Evolutionary conservation across 805 yeast genomes (phyloP).

Genomic region (Metschnikowia lunata): DNA sequence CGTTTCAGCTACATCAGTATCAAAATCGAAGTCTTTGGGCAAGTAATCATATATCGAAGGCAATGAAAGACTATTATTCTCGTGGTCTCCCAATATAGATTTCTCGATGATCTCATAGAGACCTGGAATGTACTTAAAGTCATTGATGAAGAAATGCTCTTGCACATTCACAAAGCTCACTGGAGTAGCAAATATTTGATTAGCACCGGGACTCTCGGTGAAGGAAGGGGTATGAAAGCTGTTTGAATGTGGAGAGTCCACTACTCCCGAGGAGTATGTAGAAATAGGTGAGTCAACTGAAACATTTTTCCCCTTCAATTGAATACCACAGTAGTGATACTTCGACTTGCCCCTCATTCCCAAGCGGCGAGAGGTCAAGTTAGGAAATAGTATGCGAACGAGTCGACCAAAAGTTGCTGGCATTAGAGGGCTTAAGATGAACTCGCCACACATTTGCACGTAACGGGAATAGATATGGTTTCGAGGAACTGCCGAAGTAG

Average conservation of each 20-base stretch:
- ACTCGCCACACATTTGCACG: constrained; percentile 35
- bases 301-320: constrained; percentile 22
- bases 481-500: constrained; percentile 41
- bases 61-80: constrained; percentile 19
- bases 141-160: constrained; percentile 14
- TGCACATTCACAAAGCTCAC: constrained; percentile 17
- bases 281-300: constrained; percentile 19
- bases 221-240: constrained; percentile 13
- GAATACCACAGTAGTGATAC: constrained; percentile 82
- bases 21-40: constrained; percentile 40
- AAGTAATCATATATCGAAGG: constrained; percentile 43
- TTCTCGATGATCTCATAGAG: constrained; percentile 23
- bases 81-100: constrained; percentile 12
- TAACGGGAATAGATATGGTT: constrained; percentile 41
- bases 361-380: constrained; percentile 66
- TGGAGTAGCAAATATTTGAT: constrained; percentile 14
- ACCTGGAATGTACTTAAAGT: constrained; percentile 29
- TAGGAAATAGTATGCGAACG: constrained; percentile 45
- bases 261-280: constrained; percentile 9
- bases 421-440: constrained; percentile 52
- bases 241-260: constrained; percentile 15
- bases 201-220: constrained; percentile 8
- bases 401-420: constrained; percentile 69
- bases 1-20: constrained; percentile 54
- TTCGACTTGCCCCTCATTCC: constrained; percentile 81